Evolutionary conservation across 306 rosid species (phyloP), one percentile per base, ranked within the genome.

Genomic region (Gillenia trifoliata): DNA sequence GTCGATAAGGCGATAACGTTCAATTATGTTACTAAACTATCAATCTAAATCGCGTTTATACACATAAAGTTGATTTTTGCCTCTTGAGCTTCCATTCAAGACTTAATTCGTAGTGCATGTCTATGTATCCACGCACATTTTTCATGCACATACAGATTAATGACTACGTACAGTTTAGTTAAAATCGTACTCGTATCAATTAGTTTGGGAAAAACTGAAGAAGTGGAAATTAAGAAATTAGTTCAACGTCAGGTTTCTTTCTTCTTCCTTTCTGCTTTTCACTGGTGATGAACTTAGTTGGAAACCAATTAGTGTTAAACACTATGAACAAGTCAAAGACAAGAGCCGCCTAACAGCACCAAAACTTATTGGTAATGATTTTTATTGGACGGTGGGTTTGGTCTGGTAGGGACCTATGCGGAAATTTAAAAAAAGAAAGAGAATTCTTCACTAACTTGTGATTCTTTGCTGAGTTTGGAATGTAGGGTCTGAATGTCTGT

Each of bases 381-480:
- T 81, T 54, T 26, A 71, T 67, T 83, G 78, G 88, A 78, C 81
- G 82, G 85, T 84, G 84, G 79, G 79, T 75, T 83, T 70, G 85
- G 86, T 82, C 74, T 84, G 45, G 76, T 40, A 72, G 85, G 90
- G 88, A 75, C 91, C 40, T 75, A 64, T 11, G 25, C 56, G 49
- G 7, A 30, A 26, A 55, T 65, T 45, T 0, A 15, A 15, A 29
- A 66, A 29, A 15, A 54, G 2, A 54, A 20, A 54, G 11, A 60
- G 20, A 25, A 13, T 9, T 67, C 20, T 25, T 59, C 55, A 54
- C 52, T 4, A 45, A 54, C 31, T 55, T 62, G 47, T 47, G 74
- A 11, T 72, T 69, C 76, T 74, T 74, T 80, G 79, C 72, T 81
- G 20, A 43, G 8, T 72, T 70, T 17, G 71, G 81, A 81, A 16